Conservation (phyloP, 2,329 filamentous ascomycete species). For the Polytolypa hystricis region DNA sequence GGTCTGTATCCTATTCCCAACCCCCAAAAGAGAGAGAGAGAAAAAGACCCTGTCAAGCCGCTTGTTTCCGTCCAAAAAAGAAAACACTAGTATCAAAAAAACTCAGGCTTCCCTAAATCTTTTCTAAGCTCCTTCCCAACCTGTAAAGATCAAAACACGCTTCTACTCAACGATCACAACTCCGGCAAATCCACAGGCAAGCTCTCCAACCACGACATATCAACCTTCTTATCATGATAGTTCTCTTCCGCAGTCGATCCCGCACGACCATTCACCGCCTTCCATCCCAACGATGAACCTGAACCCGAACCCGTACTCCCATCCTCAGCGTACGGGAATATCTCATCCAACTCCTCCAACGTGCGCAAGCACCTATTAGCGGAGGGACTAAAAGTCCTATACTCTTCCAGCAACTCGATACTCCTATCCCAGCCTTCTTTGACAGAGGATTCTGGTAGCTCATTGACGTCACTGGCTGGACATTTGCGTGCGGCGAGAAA, state of each 20-base stretch:
- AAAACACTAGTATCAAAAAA: neutral
- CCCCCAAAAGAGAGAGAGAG: neutral
- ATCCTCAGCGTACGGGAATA: conserved; percentile 2
- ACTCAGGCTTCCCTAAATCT: neutral
- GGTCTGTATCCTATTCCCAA: neutral
- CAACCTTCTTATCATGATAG: conserved; percentile 1
- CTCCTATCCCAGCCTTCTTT: conserved; percentile 6
- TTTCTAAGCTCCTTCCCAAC: neutral
- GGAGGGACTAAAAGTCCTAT: conserved; percentile 5
- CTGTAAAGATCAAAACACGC: neutral
- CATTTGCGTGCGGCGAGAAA: conserved; percentile 11
- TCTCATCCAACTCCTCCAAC: conserved; percentile 5
- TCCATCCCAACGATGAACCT: no score
- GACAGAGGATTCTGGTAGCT: conserved; percentile 3
- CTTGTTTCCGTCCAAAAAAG: neutral
- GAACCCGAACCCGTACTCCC: neutral
- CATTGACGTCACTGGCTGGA: conserved; percentile 3
- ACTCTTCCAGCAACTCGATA: conserved; percentile 7
- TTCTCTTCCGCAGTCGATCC: no score
- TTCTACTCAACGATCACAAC: neutral
- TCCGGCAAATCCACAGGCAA: conserved; percentile 9
- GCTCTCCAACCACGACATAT: conserved; percentile 12
- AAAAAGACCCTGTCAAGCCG: neutral
- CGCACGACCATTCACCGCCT: neutral
- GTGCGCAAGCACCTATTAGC: conserved; percentile 5